phyloP scores from a whole-genome alignment of 164 flowering plant genomes.

The Aristolochia fimbriata region DNA sequence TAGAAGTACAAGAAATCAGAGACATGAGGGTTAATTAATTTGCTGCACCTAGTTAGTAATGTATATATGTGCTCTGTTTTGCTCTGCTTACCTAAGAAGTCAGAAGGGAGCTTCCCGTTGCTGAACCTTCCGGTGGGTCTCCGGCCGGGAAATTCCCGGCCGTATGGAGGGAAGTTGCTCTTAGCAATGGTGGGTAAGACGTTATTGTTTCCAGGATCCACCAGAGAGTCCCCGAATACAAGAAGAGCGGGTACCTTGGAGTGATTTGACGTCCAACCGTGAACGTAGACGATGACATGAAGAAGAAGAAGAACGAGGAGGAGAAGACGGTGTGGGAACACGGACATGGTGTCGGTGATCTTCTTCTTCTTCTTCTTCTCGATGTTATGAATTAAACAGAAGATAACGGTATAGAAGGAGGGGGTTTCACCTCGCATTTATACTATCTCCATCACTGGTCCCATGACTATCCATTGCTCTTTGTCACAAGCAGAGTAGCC shows the following conservation, averaged over 20 bases:
- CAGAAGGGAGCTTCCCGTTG: slow-evolving; percentile 42
- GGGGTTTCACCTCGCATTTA: too few species aligned
- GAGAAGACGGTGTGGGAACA: background rate
- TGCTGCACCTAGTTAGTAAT: too few species aligned
- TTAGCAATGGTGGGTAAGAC: slow-evolving; percentile 19
- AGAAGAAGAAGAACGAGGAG: background rate
- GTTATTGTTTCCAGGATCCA: slow-evolving; percentile 66
- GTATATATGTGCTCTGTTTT: too few species aligned
- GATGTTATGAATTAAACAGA: too few species aligned
- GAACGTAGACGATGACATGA: background rate
- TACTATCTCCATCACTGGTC: too few species aligned
- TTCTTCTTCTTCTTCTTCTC: too few species aligned
- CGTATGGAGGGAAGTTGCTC: slow-evolving; percentile 56
- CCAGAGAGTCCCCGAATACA: slow-evolving; percentile 64
- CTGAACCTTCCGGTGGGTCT: slow-evolving; percentile 52
- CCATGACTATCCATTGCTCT: too few species aligned
- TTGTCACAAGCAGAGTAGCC: too few species aligned
- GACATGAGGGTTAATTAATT: too few species aligned
- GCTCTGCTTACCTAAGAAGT: slow-evolving; percentile 30
- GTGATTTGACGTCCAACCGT: background rate
- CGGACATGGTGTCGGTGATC: too few species aligned
- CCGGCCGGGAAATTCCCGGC: slow-evolving; percentile 26
- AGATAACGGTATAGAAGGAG: too few species aligned
- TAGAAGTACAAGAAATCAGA: too few species aligned
- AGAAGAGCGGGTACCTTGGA: slow-evolving; percentile 20